phyloP scores from a whole-genome alignment of 1,139 yeast genomes.

The Pichia sp. region DNA sequence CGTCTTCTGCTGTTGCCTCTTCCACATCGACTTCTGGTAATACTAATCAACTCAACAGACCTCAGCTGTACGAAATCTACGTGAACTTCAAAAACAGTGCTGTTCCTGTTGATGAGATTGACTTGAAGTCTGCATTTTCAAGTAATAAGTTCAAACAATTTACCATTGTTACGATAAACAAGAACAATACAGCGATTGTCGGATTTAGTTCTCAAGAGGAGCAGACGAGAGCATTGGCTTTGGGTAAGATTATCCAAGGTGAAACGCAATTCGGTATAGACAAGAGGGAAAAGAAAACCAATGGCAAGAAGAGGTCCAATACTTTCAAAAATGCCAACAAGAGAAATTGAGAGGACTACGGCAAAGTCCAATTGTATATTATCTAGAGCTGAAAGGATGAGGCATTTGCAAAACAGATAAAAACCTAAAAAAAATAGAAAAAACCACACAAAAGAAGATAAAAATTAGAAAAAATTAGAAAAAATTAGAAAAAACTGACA shows the following conservation, averaged over 20 bases:
- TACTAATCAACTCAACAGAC: background rate
- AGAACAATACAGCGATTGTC: constrained; percentile 5
- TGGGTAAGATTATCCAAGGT: constrained; percentile 3
- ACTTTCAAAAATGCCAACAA: background rate
- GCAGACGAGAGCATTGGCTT: constrained; percentile 1
- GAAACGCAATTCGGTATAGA: constrained; percentile 5
- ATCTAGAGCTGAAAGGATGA: too few species aligned
- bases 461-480: background rate
- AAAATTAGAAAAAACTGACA: background rate
- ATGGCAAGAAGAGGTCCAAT: constrained; percentile 5
- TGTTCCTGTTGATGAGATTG: constrained; percentile 2
- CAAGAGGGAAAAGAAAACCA: constrained; percentile 3
- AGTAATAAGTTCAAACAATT: constrained; percentile 2
- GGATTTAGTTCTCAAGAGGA: constrained; percentile 5
- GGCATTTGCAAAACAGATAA: too few species aligned
- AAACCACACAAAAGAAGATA: too few species aligned
- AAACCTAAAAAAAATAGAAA: too few species aligned
- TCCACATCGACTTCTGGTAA: background rate
- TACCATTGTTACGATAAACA: background rate
- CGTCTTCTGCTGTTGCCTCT: background rate
- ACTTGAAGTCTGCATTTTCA: constrained; percentile 2
- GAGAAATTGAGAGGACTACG: background rate
- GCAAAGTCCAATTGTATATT: too few species aligned
- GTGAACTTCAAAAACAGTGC: constrained; percentile 4
- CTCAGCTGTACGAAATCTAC: constrained; percentile 2